Evolutionary conservation across 2,329 filamentous ascomycete species (phyloP), one percentile per base, ranked within the genome.

Genomic region (Orbilia oligospora): DNA sequence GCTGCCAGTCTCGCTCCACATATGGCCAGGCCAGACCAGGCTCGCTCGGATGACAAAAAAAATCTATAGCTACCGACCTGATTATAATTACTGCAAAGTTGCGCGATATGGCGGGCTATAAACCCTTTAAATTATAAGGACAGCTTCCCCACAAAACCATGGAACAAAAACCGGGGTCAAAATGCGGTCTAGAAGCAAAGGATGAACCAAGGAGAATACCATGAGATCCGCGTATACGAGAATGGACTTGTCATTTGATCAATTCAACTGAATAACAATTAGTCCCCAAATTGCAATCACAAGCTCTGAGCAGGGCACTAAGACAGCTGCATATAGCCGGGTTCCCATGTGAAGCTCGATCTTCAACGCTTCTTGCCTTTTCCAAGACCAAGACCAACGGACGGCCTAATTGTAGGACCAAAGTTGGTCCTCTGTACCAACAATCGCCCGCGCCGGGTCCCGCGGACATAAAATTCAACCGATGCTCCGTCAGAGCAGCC

Each of bases 311-410:
- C 36, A 61, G 22, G 33, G 24, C 36, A 12, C 56, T 27, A 73
- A 73, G 38, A 30, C 18, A 36, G 38, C 38, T 55, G 49, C 55
- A 66, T 58, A 67, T 58, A 67, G 70, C 70, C 70, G 70, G 70
- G 70, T 46, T 51, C 36, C 53, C 70, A 73, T 73, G 70, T 73
- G 70, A 73, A 73, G 48, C 63, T 67, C 49, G 70, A 67, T 73
- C 61, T 33, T 53, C 70, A 51, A 10, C 36, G 24, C 33, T 51
- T 73, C 70, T 73, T 73, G 70, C 70, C 70, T 41, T 24, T 67
- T n/a, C n/a, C n/a, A n/a, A n/a, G n/a, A n/a, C 70, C 49, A 49
- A 67, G 70, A 58, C 27, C 48, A 22, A 18, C 20, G 10, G 38
- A 41, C 70, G 70, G 70, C 70, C 61, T 51, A 67, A 67, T 67